phyloP scores from a whole-genome alignment of 108 stramenopile genomes.

The Cyclostephanos tholiformis region DNA sequence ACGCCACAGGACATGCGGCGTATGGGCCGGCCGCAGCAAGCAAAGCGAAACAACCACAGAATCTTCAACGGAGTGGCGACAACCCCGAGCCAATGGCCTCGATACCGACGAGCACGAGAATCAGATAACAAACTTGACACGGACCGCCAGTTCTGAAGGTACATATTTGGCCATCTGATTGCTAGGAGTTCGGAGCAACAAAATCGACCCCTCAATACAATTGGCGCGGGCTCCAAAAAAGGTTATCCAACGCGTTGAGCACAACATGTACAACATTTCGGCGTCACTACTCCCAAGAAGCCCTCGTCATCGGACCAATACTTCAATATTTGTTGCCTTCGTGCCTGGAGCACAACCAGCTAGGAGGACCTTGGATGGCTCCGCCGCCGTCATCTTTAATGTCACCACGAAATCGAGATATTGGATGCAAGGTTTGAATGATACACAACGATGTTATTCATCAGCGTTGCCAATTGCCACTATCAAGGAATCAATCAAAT shows the following conservation, averaged over 20 bases:
- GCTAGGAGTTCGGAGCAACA: no score
- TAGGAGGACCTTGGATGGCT: not conserved
- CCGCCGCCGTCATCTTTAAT: not conserved
- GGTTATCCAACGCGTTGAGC: not conserved
- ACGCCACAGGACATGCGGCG: no score
- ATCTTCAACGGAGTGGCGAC: no score
- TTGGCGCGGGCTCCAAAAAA: no score
- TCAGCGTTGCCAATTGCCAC: constrained; percentile 52
- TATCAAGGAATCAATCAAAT: constrained; percentile 72
- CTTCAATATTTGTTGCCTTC: not conserved
- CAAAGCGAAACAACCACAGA: no score
- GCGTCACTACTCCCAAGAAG: constrained; percentile 2
- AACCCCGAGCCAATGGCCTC: no score
- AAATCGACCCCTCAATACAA: no score
- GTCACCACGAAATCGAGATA: not conserved
- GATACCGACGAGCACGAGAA: no score
- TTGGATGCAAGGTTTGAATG: not conserved
- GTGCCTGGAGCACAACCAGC: not conserved
- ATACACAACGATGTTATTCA: constrained; percentile 31
- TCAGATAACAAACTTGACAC: no score
- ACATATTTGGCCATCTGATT: no score
- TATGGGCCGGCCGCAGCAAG: no score
- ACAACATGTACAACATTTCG: not conserved
- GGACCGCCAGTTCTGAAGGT: no score
- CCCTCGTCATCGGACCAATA: not conserved